These are phyloP conservation scores for Diplotaxis tenuifolia DNA, from an alignment of 345 rosid species.

Conservation along the genomic window DNA sequence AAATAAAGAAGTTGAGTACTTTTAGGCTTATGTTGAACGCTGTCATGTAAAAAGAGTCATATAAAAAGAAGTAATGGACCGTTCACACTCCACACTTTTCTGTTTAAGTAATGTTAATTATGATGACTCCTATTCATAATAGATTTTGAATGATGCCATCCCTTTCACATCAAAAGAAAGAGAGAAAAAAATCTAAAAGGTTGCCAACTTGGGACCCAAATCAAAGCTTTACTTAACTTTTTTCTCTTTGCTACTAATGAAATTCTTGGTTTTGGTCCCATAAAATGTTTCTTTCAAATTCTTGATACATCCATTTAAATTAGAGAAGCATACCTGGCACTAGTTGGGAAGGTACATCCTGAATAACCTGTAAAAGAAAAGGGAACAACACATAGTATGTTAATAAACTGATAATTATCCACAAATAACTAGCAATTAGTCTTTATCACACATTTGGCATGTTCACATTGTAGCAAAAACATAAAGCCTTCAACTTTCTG, in stretches of 20 bases:
- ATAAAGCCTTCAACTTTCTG: constrained; percentile 15
- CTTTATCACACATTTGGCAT: constrained; percentile 10
- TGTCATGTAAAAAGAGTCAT: not conserved
- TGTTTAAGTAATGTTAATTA: constrained; percentile 5
- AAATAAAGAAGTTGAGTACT: constrained; percentile 20
- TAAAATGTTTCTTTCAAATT: constrained; percentile 18
- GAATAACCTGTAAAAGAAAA: constrained; percentile 33
- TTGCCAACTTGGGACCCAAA: constrained; percentile 39
- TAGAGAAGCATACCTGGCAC: constrained; percentile 41
- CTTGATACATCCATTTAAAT: constrained; percentile 13
- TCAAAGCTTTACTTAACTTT: constrained; percentile 28
- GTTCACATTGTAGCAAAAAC: constrained; percentile 10
- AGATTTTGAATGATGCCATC: constrained; percentile 22
- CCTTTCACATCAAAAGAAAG: constrained; percentile 26
- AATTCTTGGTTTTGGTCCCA: constrained; percentile 23
- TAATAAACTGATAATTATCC: not conserved
- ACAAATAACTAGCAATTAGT: too few relatives aligned
- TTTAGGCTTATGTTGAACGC: constrained; percentile 17
- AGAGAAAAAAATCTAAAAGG: constrained; percentile 15
- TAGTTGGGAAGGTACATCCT: constrained; percentile 40
- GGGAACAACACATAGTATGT: constrained; percentile 9
- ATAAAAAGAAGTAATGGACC: not conserved
- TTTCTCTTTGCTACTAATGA: constrained; percentile 19
- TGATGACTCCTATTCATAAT: constrained; percentile 9
- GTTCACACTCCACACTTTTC: too few relatives aligned